phyloP scores from a whole-genome alignment of 2,329 filamentous ascomycete species.

The Aureobasidium lini region DNA sequence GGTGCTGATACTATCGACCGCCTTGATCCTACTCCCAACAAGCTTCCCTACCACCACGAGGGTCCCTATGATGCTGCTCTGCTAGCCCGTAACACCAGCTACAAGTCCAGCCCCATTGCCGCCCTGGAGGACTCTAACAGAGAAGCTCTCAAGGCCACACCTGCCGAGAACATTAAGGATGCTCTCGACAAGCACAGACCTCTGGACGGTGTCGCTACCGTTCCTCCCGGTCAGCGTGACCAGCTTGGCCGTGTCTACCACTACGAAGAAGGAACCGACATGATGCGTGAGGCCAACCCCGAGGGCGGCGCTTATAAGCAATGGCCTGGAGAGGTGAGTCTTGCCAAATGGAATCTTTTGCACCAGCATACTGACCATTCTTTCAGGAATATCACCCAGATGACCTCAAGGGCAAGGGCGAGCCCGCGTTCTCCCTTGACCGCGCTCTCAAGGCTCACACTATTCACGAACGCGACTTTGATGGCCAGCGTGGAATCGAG shows the following conservation, averaged over 20 bases:
- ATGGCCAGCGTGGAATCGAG: constrained; percentile 34
- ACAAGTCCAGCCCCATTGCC: constrained; percentile 61
- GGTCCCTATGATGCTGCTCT: constrained; percentile 84
- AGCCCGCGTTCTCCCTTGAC: constrained; percentile 66
- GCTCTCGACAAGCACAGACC: constrained; percentile 66
- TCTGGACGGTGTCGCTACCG: constrained; percentile 67
- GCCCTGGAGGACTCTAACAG: constrained; percentile 66
- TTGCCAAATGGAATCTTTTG: background rate
- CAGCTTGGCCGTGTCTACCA: constrained; percentile 61
- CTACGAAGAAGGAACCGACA: constrained; percentile 79
- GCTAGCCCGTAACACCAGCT: constrained; percentile 61
- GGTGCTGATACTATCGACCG: constrained; percentile 72
- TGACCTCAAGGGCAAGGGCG: constrained; percentile 76
- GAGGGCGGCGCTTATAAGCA: constrained; percentile 69
- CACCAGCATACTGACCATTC: background rate
- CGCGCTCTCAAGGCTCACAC: constrained; percentile 57
- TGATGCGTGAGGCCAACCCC: constrained; percentile 67
- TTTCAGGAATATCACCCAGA: constrained; percentile 57
- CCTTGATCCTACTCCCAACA: constrained; percentile 60
- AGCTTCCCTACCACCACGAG: constrained; percentile 72
- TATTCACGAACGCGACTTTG: constrained; percentile 24
- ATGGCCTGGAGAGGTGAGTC: constrained; percentile 63
- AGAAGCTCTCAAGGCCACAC: constrained; percentile 74
- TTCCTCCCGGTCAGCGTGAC: constrained; percentile 68
- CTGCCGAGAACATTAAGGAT: constrained; percentile 68